Evolutionary conservation across 441 rosid species (phyloP), one percentile per base, ranked within the genome.

Genomic region (Jatropha podagrica): DNA sequence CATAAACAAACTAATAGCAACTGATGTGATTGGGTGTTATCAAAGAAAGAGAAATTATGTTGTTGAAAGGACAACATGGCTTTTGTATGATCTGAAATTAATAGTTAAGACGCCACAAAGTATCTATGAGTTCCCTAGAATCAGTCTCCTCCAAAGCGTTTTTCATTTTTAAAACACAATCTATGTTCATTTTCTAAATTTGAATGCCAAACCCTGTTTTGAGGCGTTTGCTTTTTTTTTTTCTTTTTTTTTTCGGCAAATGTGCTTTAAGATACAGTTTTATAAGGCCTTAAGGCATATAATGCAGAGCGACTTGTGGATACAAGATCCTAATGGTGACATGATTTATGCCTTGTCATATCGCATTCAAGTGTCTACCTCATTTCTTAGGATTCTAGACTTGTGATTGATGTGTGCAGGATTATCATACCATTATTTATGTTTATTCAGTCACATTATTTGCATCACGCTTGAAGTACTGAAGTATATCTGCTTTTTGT

Each of bases 1-100:
- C 11, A 37, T 13, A 52, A 15, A 63, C 41, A 51, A 54, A 37
- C 44, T 44, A 9, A 14, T 49, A 62, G 15, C 26, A 26, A 4
- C 40, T 60, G 40, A 46, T 75, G 37, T 69, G 78, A 51, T 20
- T 38, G 69, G 56, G 3, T 76, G 48, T 62, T 40, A 41, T 41
- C 9, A 41, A 59, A 52, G 68, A 49, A 42, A 7, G 46, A 42
- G 46, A 42, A 49, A 23, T 48, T 8, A n/a, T 51, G 20, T 61
- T 6, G 18, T 61, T 32, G 32, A 32, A 32, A 32, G 32, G 32
- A 32, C 1, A 32, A 32, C 32, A 1, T 49, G 49, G 41, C 23
- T 32, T 40, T 69, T 65, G 5, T 69, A 52, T 49, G 27, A 23
- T 38, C 64, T 20, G 61, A 59, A 58, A n/a, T 58, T 20, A n/a